Conservation (phyloP, 345 rosid species). For the Camelina sativa region DNA sequence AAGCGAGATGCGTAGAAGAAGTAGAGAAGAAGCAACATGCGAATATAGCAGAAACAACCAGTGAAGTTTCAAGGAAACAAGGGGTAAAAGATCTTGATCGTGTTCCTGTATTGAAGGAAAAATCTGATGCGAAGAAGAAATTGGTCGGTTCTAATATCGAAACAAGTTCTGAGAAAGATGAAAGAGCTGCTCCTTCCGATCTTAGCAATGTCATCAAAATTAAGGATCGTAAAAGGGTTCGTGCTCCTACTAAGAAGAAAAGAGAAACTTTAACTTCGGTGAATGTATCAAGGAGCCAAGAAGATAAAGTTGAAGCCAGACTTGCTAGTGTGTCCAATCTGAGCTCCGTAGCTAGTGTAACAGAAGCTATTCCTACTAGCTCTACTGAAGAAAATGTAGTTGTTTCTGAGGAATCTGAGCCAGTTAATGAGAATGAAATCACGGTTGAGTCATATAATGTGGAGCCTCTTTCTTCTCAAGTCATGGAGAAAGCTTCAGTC, state of each 20-base stretch:
- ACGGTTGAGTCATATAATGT: constrained; percentile 5
- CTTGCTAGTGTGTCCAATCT: constrained; percentile 22
- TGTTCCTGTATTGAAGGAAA: constrained; percentile 22
- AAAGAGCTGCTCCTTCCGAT: constrained; percentile 25
- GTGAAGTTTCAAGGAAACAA: constrained; percentile 28
- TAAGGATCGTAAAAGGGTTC: constrained; percentile 33
- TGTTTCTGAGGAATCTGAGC: constrained; percentile 21
- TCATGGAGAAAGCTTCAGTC: constrained; percentile 25
- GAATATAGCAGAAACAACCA: constrained; percentile 25
- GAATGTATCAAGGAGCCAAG: constrained; percentile 5
- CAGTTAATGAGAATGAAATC: constrained; percentile 29
- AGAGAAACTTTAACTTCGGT: constrained; percentile 32
- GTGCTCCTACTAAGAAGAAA: constrained; percentile 38
- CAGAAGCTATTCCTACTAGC: constrained; percentile 25
- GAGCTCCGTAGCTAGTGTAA: constrained; percentile 23
- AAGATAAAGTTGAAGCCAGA: constrained; percentile 30
- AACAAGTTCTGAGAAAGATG: constrained; percentile 18
- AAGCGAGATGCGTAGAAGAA: background rate
- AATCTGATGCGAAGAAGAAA: constrained; percentile 3
- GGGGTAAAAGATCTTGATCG: constrained; percentile 8
- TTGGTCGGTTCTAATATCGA: background rate
- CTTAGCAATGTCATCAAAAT: constrained; percentile 31
- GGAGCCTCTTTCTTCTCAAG: constrained; percentile 37
- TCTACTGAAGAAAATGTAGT: constrained; percentile 29
- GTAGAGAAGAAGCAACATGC: constrained; percentile 22